These are phyloP conservation scores for Dothidotthia symphoricarpi DNA, from an alignment of 2,329 filamentous ascomycete species.

Conservation along the genomic window DNA sequence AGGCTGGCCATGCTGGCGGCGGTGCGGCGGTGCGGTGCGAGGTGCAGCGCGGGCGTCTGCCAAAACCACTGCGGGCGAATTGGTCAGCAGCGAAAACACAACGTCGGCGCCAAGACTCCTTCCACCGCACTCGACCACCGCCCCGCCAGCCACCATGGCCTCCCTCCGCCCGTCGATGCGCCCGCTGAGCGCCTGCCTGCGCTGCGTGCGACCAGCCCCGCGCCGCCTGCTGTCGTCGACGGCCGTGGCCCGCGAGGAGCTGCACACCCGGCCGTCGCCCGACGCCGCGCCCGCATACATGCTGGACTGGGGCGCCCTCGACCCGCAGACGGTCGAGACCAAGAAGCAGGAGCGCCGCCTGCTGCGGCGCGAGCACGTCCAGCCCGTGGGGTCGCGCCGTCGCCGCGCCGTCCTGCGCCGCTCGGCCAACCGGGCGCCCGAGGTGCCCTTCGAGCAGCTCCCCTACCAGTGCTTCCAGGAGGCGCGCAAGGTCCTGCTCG, in stretches of 20 bases:
- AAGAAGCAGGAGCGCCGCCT: slow-evolving; percentile 63
- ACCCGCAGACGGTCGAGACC: slow-evolving; percentile 35
- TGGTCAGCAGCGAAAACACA: too few species aligned
- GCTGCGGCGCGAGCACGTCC: slow-evolving; percentile 61
- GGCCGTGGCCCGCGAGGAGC: slow-evolving; percentile 44
- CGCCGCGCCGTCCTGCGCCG: slow-evolving; percentile 57
- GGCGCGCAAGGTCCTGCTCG: slow-evolving; percentile 76
- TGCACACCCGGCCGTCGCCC: slow-evolving; percentile 35
- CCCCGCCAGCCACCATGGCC: slow-evolving; percentile 31
- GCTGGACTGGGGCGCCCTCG: slow-evolving; percentile 37
- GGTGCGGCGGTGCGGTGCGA: too few species aligned
- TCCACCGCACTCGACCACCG: too few species aligned
- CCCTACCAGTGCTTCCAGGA: slow-evolving; percentile 99
- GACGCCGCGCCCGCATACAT: slow-evolving; percentile 31
- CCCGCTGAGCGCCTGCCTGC: slow-evolving; percentile 36
- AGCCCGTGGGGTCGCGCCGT: slow-evolving; percentile 79
- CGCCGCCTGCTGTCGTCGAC: slow-evolving; percentile 52
- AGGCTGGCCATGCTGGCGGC: too few species aligned
- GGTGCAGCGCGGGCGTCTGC: too few species aligned
- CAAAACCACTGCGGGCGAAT: not conserved
- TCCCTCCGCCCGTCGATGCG: slow-evolving; percentile 35
- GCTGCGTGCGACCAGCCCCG: slow-evolving; percentile 32
- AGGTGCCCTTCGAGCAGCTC: slow-evolving; percentile 85
- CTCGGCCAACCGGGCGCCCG: slow-evolving; percentile 51
- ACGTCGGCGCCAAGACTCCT: too few species aligned